Percentiles rank a stretch among this genome's conserved stretches.
Conservation (phyloP, 805 yeast genomes). For the Millerozyma miso region DNA sequence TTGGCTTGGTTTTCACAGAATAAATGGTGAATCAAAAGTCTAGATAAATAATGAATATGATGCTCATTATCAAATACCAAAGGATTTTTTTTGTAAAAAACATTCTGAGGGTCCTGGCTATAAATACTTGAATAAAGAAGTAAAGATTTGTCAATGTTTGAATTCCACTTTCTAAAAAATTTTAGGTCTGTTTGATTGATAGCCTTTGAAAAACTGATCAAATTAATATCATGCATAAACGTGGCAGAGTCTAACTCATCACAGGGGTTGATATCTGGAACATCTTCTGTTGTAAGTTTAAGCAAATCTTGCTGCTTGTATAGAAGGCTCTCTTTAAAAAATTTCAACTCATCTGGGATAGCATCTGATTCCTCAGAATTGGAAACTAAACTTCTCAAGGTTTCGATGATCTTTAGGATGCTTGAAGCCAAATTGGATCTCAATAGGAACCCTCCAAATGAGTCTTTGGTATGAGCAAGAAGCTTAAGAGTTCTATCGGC, state of each 20-base stretch:
- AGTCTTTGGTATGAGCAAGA: slow-evolving; percentile 51
- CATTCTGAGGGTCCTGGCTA: slow-evolving; percentile 16
- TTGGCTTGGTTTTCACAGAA: slow-evolving; percentile 45
- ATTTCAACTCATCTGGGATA: slow-evolving; percentile 33
- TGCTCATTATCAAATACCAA: slow-evolving; percentile 63
- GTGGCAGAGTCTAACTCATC: slow-evolving; percentile 33
- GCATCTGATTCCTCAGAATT: slow-evolving; percentile 8
- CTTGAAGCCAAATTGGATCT: slow-evolving; percentile 58
- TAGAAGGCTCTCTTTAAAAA: slow-evolving; percentile 50
- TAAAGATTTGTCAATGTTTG: slow-evolving; percentile 72
- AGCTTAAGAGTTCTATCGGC: slow-evolving; percentile 51
- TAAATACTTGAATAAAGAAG: slow-evolving; percentile 51
- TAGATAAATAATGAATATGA: slow-evolving; percentile 75
- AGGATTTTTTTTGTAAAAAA: slow-evolving; percentile 60
- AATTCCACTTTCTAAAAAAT: slow-evolving; percentile 71
- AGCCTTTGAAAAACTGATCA: slow-evolving; percentile 55
- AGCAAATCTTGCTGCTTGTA: slow-evolving; percentile 42
- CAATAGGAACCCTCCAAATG: slow-evolving; percentile 66
- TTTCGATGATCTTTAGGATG: slow-evolving; percentile 49
- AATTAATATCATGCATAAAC: slow-evolving; percentile 51
- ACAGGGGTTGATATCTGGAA: slow-evolving; percentile 17
- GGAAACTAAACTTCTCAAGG: slow-evolving; percentile 19
- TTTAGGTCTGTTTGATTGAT: slow-evolving; percentile 64
- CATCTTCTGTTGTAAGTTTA: slow-evolving; percentile 19
- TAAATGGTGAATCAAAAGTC: slow-evolving; percentile 64